These are phyloP conservation scores for Hypsizygus marmoreus DNA, from an alignment of 768 basidiomycete genomes.

Conservation along the genomic window DNA sequence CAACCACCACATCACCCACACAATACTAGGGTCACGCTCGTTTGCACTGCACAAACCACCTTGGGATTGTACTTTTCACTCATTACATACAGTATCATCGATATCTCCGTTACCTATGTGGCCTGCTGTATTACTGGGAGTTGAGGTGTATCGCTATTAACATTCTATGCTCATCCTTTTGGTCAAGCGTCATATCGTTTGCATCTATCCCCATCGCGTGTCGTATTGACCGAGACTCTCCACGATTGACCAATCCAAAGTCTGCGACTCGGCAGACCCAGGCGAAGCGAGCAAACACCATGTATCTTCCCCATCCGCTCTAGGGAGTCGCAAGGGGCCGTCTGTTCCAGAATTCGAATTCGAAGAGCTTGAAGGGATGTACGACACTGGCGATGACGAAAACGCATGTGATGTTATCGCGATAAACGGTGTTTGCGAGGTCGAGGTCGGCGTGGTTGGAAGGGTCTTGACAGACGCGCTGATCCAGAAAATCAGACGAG, in stretches of 20 bases:
- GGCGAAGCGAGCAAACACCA: conserved; percentile 43
- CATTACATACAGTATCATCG: conserved; percentile 12
- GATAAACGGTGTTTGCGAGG: conserved; percentile 35
- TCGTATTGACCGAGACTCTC: conserved; percentile 31
- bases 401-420: conserved; percentile 47
- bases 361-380: conserved; percentile 35
- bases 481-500: conserved; percentile 1
- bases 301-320: conserved; percentile 55
- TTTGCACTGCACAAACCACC: conserved; percentile 7
- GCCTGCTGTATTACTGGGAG: conserved; percentile 17
- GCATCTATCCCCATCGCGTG: conserved; percentile 28
- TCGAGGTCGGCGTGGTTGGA: not conserved
- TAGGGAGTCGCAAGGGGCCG: conserved; percentile 42
- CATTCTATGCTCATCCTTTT: not conserved
- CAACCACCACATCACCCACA: conserved; percentile 4
- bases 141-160: conserved; percentile 8
- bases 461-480: conserved; percentile 10
- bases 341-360: conserved; percentile 15
- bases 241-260: conserved; percentile 35
- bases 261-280: conserved; percentile 8
- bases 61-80: conserved; percentile 13
- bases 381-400: conserved; percentile 50
- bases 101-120: not conserved
- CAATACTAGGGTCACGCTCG: conserved; percentile 10
- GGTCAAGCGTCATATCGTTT: not conserved